phyloP scores from a whole-genome alignment of 148 eudicot species.

The Pharnaceum exiguum region DNA sequence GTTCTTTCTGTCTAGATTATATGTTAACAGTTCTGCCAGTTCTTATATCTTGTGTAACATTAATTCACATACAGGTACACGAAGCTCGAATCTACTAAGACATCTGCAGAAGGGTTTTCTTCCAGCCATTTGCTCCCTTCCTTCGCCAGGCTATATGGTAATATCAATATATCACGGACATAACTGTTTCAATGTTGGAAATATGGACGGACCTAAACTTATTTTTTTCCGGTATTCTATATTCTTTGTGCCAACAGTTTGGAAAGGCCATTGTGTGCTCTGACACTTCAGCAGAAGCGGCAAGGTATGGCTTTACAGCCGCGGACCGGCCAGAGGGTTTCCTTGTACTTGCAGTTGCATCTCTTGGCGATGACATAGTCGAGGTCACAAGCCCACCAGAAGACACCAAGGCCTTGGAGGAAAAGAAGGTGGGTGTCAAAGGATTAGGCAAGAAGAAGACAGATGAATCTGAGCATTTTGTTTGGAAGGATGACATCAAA shows the following conservation, averaged over 20 bases:
- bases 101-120: slow-evolving; percentile 81
- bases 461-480: slow-evolving; percentile 65
- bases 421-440: slow-evolving; percentile 52
- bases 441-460: slow-evolving; percentile 69
- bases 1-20: neutral
- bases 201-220: too few relatives aligned
- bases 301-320: slow-evolving; percentile 76
- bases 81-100: slow-evolving; percentile 68
- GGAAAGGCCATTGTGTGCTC: slow-evolving; percentile 81
- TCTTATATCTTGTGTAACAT: neutral
- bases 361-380: slow-evolving; percentile 53
- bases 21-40: neutral
- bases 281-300: slow-evolving; percentile 85
- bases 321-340: slow-evolving; percentile 77
- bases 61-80: slow-evolving; percentile 40
- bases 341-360: slow-evolving; percentile 70
- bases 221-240: too few relatives aligned
- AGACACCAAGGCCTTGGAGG: slow-evolving; percentile 57
- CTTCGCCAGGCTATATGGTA: slow-evolving; percentile 87
- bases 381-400: slow-evolving; percentile 52
- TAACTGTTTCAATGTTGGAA: too few relatives aligned
- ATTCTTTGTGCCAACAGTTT: slow-evolving; percentile 39
- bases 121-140: slow-evolving; percentile 63
- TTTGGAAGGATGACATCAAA: slow-evolving; percentile 76
- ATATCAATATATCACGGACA: too few relatives aligned